Percentiles rank a stretch among this genome's conserved stretches.
These are phyloP conservation scores for Diospyros lotus DNA, from an alignment of 148 eudicot species.

Conservation along the genomic window DNA sequence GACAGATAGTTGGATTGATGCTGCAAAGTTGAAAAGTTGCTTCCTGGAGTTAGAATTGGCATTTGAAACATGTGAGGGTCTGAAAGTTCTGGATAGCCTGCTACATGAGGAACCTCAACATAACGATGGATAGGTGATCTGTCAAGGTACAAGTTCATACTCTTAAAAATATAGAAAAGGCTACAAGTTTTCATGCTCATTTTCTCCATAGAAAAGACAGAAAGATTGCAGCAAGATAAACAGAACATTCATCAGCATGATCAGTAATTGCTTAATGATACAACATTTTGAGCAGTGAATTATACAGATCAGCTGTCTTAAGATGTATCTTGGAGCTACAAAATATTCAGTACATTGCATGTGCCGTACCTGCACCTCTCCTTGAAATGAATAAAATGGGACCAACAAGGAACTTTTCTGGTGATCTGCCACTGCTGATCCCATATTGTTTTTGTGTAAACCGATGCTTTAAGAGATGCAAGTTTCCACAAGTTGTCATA, in stretches of 20 bases:
- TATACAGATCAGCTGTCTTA: background rate
- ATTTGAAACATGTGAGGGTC: conserved; percentile 57
- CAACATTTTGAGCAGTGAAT: background rate
- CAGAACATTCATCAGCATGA: background rate
- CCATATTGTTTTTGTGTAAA: conserved; percentile 52
- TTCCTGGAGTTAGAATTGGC: conserved; percentile 60
- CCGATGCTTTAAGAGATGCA: conserved; percentile 58
- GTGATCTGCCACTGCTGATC: conserved; percentile 71
- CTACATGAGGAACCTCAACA: conserved; percentile 46
- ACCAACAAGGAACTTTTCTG: conserved; percentile 92
- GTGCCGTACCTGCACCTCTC: conserved; percentile 69
- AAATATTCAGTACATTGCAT: background rate
- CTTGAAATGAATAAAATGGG: conserved; percentile 55
- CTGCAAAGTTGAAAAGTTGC: conserved; percentile 24
- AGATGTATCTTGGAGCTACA: background rate
- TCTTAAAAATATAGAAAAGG: conserved; percentile 7
- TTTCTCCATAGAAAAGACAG: background rate
- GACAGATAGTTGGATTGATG: conserved; percentile 63
- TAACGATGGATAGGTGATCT: conserved; percentile 72
- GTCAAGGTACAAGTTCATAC: conserved; percentile 17
- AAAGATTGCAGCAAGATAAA: background rate
- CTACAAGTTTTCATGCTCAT: background rate
- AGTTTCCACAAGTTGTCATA: conserved; percentile 80
- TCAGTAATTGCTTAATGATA: background rate
- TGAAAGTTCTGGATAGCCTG: conserved; percentile 65